Percentiles rank a stretch among this genome's conserved stretches.
These are phyloP conservation scores for Conringia planisiliqua DNA, from an alignment of 345 rosid species.

Conservation along the genomic window DNA sequence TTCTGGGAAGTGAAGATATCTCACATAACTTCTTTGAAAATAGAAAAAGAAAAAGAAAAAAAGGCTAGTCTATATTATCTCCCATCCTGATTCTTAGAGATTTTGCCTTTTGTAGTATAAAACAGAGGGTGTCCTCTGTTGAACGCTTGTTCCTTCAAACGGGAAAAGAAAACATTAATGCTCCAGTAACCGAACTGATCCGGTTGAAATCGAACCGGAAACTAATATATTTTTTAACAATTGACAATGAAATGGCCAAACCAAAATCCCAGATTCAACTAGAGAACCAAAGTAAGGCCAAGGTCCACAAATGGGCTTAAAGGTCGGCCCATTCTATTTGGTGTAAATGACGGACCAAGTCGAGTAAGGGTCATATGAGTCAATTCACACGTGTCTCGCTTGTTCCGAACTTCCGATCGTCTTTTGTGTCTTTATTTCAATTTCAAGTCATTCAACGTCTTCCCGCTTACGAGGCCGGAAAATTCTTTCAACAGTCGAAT, in stretches of 20 bases:
- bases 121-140: constrained; percentile 27
- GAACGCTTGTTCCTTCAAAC: not conserved
- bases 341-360: not conserved
- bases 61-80: not conserved
- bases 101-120: constrained; percentile 8
- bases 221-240: too few species aligned
- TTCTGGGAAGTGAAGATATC: not conserved
- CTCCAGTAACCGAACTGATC: not conserved
- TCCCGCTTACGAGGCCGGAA: constrained; percentile 36
- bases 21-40: not conserved
- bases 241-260: not conserved
- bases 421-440: constrained; percentile 2
- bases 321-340: not conserved
- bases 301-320: not conserved
- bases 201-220: not conserved
- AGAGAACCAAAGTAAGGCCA: not conserved
- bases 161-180: constrained; percentile 7
- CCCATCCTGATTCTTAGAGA: not conserved
- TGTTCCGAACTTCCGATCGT: constrained; percentile 17
- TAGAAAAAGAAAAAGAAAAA: not conserved
- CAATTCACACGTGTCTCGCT: not conserved
- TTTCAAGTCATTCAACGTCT: constrained; percentile 30
- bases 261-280: not conserved
- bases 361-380: not conserved
- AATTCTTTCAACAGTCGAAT: constrained; percentile 13